Base-by-base conservation (phyloP, 495 filamentous ascomycete genomes). In the Xylaria scruposa region DNA sequence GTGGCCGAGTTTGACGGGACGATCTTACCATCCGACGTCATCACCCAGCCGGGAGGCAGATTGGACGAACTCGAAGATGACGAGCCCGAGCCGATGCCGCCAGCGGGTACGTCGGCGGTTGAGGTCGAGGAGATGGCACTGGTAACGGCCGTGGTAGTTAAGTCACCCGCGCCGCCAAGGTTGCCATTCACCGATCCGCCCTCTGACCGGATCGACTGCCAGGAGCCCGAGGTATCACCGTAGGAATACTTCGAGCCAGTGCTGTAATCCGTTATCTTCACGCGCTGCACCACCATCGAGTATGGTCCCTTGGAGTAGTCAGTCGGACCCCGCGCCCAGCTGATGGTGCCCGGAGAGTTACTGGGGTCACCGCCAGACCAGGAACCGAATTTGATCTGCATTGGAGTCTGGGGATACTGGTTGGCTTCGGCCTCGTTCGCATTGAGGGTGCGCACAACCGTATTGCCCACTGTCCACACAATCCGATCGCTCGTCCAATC, bases 391-490 rank as follows among this genome's bases (percentile, higher is more conserved):
- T 93, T 93, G 75, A 97, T 80, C 71, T 91, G 89, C 90, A 95
- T 94, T 4, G 95, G 95, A 1, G 94, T 95, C 81, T 98, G 95
- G 3, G 96, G 96, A 81, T 92, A 99, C 78, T 92, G 90, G 64
- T 85, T 84, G 59, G 83, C 84, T 36, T 85, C 87, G 65, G 90
- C 88, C 24, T 90, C 88, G 70, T 82, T 76, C 64, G 80, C 81
- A 44, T 76, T 79, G 33, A 97, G 82, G 2, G 91, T 91, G 58
- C 96, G 89, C 58, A 95, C 86, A 24, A 90, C 82, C 1, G 80
- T 82, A 49, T 90, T 90, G 73, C 94, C 93, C 69, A 97, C 90
- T 75, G 87, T 90, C 95, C 96, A 99, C 47, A 93, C 84, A 58
- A 97, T 87, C 73, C 89, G 88, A 36, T 91, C 86, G 6, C 88